Evolutionary conservation across 148 eudicot species (phyloP).

Genomic region (Chenopodium suecicum): DNA sequence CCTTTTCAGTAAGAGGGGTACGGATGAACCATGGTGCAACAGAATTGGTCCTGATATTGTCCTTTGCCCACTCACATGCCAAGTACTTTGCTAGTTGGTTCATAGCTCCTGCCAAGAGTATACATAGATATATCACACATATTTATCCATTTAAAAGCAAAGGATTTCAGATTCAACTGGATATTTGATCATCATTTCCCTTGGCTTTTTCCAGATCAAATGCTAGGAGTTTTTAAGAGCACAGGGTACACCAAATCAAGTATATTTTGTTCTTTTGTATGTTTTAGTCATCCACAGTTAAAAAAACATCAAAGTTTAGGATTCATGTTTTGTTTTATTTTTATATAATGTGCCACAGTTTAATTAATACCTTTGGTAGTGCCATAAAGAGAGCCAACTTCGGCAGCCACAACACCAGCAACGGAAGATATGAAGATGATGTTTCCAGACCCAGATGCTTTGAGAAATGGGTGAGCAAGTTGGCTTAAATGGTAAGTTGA

Average conservation of each 20-base stretch:
- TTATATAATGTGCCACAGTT: background rate
- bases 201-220: too few relatives aligned
- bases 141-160: background rate
- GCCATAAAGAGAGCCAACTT: constrained; percentile 41
- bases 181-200: too few relatives aligned
- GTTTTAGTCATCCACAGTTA: too few relatives aligned
- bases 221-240: too few relatives aligned
- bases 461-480: constrained; percentile 55
- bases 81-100: constrained; percentile 38
- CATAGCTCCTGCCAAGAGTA: constrained; percentile 24
- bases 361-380: constrained; percentile 42
- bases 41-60: constrained; percentile 57
- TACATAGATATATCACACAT: background rate
- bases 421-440: constrained; percentile 54
- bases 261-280: too few relatives aligned
- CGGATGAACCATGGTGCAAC: constrained; percentile 53
- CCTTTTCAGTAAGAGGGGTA: constrained; percentile 43
- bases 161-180: too few relatives aligned
- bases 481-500: constrained; percentile 53
- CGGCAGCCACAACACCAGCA: constrained; percentile 33
- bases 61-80: constrained; percentile 78
- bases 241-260: too few relatives aligned
- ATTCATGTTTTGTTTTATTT: too few relatives aligned
- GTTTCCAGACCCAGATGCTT: constrained; percentile 49
- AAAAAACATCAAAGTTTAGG: too few relatives aligned